These are phyloP conservation scores for Cucumis hystrix DNA, from an alignment of 306 rosid species.

Conservation along the genomic window DNA sequence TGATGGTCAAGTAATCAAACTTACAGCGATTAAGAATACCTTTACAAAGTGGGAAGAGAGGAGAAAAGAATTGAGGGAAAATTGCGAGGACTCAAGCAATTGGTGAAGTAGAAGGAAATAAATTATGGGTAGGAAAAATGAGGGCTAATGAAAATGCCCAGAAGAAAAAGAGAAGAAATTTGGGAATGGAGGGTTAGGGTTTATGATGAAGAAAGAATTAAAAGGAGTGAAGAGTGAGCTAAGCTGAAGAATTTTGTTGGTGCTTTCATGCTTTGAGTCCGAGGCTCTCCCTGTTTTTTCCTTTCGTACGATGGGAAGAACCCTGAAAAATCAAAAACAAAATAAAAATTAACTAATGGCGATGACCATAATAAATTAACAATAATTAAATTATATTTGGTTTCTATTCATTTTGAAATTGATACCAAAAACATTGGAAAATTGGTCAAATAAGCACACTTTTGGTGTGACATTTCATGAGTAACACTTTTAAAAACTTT, in stretches of 20 bases:
- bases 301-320: background rate
- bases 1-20: background rate
- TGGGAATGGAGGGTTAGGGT: background rate
- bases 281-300: background rate
- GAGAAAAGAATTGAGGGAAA: background rate
- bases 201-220: background rate
- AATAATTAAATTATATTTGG: too few relatives aligned
- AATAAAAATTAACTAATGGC: background rate
- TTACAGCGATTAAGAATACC: background rate
- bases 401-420: background rate
- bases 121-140: background rate
- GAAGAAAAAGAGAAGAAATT: background rate
- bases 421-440: too few relatives aligned
- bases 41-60: background rate
- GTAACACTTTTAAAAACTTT: too few relatives aligned
- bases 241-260: background rate
- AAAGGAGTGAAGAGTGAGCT: background rate
- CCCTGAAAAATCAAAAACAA: background rate
- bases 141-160: background rate
- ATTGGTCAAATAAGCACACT: too few relatives aligned
- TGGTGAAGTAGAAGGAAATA: background rate
- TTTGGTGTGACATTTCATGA: too few relatives aligned
- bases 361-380: background rate
- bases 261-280: background rate
- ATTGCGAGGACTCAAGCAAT: background rate